These are phyloP conservation scores for Lasiosphaeria miniovina DNA, from an alignment of 495 filamentous ascomycete species.

Conservation along the genomic window DNA sequence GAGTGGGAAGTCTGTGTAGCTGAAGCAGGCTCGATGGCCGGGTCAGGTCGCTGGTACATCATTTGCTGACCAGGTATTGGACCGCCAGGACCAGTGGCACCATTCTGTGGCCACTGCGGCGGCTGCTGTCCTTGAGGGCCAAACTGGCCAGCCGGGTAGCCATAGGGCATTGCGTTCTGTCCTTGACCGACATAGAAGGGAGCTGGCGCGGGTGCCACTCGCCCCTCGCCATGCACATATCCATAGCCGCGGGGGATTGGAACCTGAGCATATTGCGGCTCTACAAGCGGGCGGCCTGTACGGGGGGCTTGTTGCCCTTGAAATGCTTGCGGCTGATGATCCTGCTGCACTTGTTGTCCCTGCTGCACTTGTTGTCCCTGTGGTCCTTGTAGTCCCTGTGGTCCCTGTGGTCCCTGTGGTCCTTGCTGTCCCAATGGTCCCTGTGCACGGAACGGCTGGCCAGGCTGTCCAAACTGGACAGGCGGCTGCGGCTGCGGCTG, in stretches of 20 bases:
- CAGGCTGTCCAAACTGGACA: too few species aligned
- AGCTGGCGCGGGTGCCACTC: conserved; percentile 32
- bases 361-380: conserved; percentile 1
- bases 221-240: conserved; percentile 44
- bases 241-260: conserved; percentile 48
- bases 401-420: not conserved
- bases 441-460: not conserved
- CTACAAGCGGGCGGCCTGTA: not conserved
- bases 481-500: conserved; percentile 13
- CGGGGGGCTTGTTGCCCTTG: conserved; percentile 8
- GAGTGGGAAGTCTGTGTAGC: not conserved
- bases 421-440: conserved; percentile 3
- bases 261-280: conserved; percentile 41
- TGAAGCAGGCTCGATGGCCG: not conserved
- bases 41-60: not conserved
- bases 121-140: conserved; percentile 9
- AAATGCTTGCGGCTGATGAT: too few species aligned
- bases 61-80: conserved; percentile 12
- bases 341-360: conserved; percentile 5
- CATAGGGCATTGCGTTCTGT: conserved; percentile 3
- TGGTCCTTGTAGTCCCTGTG: conserved; percentile 1
- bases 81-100: conserved; percentile 1
- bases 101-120: conserved; percentile 17
- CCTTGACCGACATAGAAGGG: conserved; percentile 33
- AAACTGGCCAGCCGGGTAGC: conserved; percentile 7